These are phyloP conservation scores for Liquidambar formosana DNA, from an alignment of 164 flowering plant species.

Conservation along the genomic window DNA sequence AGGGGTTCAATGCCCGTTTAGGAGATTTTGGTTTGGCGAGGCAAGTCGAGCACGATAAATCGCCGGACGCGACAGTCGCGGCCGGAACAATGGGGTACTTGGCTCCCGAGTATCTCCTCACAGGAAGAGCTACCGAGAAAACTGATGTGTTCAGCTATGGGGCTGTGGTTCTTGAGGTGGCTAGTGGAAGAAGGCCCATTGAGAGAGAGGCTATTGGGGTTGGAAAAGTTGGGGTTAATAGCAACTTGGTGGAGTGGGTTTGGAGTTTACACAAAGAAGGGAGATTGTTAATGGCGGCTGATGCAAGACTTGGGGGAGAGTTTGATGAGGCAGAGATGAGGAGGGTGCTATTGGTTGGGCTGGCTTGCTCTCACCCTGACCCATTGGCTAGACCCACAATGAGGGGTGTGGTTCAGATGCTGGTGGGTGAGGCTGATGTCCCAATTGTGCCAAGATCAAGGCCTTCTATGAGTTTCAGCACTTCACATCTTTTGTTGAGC, in stretches of 20 bases:
- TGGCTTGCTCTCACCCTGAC: constrained; percentile 84
- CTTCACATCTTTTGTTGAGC: constrained; percentile 58
- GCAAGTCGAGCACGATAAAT: constrained; percentile 74
- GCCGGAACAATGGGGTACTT: constrained; percentile 99
- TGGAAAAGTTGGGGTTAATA: constrained; percentile 23
- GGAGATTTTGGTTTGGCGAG: constrained; percentile 92
- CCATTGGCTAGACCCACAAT: constrained; percentile 72
- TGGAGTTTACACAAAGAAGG: constrained; percentile 78
- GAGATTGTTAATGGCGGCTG: constrained; percentile 56
- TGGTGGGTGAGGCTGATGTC: constrained; percentile 66
- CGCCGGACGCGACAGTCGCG: constrained; percentile 80
- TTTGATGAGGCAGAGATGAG: constrained; percentile 69
- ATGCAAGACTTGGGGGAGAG: constrained; percentile 48
- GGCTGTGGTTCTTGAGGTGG: constrained; percentile 85
- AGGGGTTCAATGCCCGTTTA: constrained; percentile 68
- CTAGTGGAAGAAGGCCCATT: constrained; percentile 78
- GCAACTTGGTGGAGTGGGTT: constrained; percentile 89
- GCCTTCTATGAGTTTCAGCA: constrained; percentile 69
- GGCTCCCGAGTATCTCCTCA: constrained; percentile 83
- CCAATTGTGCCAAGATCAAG: constrained; percentile 67
- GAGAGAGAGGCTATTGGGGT: constrained; percentile 45
- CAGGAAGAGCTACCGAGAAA: constrained; percentile 83
- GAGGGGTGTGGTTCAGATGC: constrained; percentile 84
- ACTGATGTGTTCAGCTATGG: constrained; percentile 94
- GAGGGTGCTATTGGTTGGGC: constrained; percentile 65